Evolutionary conservation across 2,329 filamentous ascomycete genomes (phyloP), one percentile per base, ranked within the genome.

Genomic region (Didymella pinodella): DNA sequence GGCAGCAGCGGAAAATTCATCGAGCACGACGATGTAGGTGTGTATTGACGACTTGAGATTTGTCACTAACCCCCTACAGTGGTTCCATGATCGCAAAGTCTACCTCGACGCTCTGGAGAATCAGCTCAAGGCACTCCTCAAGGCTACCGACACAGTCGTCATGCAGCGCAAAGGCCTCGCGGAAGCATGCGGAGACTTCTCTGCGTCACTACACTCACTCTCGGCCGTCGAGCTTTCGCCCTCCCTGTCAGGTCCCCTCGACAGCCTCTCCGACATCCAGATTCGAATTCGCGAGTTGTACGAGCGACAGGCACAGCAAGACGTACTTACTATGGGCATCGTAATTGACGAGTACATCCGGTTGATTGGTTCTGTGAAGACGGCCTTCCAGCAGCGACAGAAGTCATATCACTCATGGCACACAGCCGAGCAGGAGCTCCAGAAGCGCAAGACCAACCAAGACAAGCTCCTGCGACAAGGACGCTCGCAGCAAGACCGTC

Each of bases 321-420:
- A 99, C 74, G 90, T 98, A 31, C 84, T 99, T 50, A 99, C 95
- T 0, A 88, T 99, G 65, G 95, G 95, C 36, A 98, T 98, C 72
- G 96, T 96, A 43, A 93, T 99, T 63, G 95, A 99, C 65, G 95
- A 99, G 79, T 99, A 99, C 79, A 96, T 99, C 68, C 92, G 95
- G 5, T 81, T 99, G 43, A 98, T 99, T 68, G 92, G 93, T 31
- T 96, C 91, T 54, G 91, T 98, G 61, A 99, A 99, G 83, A 91
- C 90, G 62, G 92, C 95, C 0, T 99, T 99, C 73, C 81, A 85
- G 34, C 93, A 97, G 77, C 89, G 95, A 56, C 95, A 99, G 77
- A 97, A 97, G 77, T 91, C 93, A 1, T 99, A 95, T 74, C 92
- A 98, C 75, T 88, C 90, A 43, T 99, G 95, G 94, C 93, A 97